Evolutionary conservation across 2,329 filamentous ascomycete species (phyloP).

Genomic region (Penicillium psychrosexuale): DNA sequence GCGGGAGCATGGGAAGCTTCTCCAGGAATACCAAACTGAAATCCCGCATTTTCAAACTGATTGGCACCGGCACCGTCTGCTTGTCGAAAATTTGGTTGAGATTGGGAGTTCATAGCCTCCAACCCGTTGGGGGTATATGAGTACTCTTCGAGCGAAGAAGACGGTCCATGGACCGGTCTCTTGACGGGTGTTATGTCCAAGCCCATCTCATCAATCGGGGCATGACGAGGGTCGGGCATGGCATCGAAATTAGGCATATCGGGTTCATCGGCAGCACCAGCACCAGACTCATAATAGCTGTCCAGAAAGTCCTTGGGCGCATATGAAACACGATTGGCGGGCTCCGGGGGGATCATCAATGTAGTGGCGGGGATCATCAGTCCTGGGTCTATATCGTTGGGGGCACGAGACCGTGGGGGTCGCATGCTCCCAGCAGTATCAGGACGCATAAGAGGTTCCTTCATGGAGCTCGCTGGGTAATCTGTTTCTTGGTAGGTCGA

Average conservation of each 20-base stretch:
- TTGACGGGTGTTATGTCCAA: conserved; percentile 32
- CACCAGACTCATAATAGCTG: conserved; percentile 52
- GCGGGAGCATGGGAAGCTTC: conserved; percentile 15
- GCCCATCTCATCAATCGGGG: conserved; percentile 35
- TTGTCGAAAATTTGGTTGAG: conserved; percentile 47
- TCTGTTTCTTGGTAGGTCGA: conserved; percentile 33
- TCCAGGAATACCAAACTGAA: conserved; percentile 68
- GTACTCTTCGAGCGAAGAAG: conserved; percentile 29
- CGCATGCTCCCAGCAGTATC: conserved; percentile 27
- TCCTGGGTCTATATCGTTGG: conserved; percentile 24
- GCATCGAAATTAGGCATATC: conserved; percentile 65
- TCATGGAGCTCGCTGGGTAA: conserved; percentile 14
- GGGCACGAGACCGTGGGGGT: conserved; percentile 20
- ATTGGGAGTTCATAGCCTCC: conserved; percentile 37
- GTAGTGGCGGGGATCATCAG: conserved; percentile 14
- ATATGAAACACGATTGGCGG: conserved; percentile 21
- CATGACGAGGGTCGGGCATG: conserved; percentile 39
- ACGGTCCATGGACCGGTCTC: conserved; percentile 22
- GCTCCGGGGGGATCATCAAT: conserved; percentile 22
- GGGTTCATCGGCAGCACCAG: conserved; percentile 44
- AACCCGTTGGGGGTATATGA: conserved; percentile 33
- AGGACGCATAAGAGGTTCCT: conserved; percentile 24
- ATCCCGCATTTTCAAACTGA: conserved; percentile 52
- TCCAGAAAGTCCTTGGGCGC: conserved; percentile 46
- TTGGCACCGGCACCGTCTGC: conserved; percentile 23